Evolutionary conservation across 257 asterid species (phyloP).

Genomic region (Verbena officinalis): DNA sequence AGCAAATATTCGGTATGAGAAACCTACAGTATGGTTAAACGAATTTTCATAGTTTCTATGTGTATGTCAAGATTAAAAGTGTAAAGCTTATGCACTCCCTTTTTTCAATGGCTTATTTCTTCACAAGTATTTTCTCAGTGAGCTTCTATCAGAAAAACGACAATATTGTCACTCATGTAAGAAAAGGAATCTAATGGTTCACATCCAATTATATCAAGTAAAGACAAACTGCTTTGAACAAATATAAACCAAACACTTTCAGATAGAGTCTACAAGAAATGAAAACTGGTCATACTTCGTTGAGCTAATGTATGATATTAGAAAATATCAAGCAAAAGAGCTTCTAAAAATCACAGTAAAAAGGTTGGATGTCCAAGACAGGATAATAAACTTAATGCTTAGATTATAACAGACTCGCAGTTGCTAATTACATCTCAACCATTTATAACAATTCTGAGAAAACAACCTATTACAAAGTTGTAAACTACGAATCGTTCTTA

Average conservation of each 20-base stretch:
- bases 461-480: not conserved
- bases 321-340: conserved; percentile 4
- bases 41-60: not conserved
- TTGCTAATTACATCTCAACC: conserved; percentile 2
- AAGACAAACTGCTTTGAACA: not conserved
- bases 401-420: not conserved
- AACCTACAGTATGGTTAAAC: not conserved
- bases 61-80: not conserved
- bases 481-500: not conserved
- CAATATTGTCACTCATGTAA: not conserved
- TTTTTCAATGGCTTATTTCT: not conserved
- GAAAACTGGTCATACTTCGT: not conserved
- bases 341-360: not conserved
- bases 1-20: conserved; percentile 8
- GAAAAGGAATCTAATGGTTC: not conserved
- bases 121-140: not conserved
- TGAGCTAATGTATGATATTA: not conserved
- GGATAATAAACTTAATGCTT: not conserved
- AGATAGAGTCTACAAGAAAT: not conserved
- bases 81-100: not conserved
- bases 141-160: not conserved
- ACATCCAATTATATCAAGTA: not conserved
- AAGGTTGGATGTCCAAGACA: not conserved
- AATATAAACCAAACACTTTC: not conserved
- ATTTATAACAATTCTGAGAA: conserved; percentile 6